Evolutionary conservation across 305 asterid genomes (phyloP).

Genomic region (Fraxinus floribunda): DNA sequence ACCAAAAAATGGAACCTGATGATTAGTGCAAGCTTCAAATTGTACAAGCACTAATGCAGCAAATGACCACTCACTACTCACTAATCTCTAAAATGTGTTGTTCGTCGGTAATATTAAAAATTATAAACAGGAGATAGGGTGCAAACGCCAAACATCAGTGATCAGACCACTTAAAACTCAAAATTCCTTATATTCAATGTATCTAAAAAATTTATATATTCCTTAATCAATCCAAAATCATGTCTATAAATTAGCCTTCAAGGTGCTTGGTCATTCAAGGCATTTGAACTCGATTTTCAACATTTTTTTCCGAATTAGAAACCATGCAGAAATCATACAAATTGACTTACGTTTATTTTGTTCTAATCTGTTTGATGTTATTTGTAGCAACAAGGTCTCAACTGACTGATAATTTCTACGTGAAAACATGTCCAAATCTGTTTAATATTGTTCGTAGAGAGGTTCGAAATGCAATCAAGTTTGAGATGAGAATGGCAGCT

Average conservation of each 20-base stretch:
- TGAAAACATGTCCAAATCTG: slow-evolving; percentile 54
- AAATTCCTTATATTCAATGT: slow-evolving; percentile 19
- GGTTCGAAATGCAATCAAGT: slow-evolving; percentile 54
- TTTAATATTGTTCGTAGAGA: slow-evolving; percentile 47
- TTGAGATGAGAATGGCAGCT: slow-evolving; percentile 81
- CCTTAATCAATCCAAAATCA: slow-evolving; percentile 14
- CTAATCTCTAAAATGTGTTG: neutral
- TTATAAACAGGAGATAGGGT: neutral
- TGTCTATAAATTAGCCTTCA: slow-evolving; percentile 29
- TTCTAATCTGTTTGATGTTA: slow-evolving; percentile 24
- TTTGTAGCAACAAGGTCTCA: slow-evolving; percentile 51
- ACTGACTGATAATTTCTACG: slow-evolving; percentile 48
- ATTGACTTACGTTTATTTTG: slow-evolving; percentile 2
- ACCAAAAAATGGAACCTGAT: neutral
- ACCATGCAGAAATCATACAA: slow-evolving; percentile 33
- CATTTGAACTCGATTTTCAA: neutral
- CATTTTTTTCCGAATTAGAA: neutral
- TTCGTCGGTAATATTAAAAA: neutral
- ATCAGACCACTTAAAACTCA: slow-evolving; percentile 22
- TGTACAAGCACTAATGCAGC: slow-evolving; percentile 14
- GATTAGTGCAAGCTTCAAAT: slow-evolving; percentile 13
- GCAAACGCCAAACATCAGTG: slow-evolving; percentile 32
- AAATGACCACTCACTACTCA: slow-evolving; percentile 1
- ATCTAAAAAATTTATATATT: slow-evolving; percentile 4
- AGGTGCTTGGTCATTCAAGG: neutral